Evolutionary conservation across 1,284 basidiomycete species (phyloP), one percentile per base, ranked within the genome.

Genomic region (Kalmanozyma brasiliensis): DNA sequence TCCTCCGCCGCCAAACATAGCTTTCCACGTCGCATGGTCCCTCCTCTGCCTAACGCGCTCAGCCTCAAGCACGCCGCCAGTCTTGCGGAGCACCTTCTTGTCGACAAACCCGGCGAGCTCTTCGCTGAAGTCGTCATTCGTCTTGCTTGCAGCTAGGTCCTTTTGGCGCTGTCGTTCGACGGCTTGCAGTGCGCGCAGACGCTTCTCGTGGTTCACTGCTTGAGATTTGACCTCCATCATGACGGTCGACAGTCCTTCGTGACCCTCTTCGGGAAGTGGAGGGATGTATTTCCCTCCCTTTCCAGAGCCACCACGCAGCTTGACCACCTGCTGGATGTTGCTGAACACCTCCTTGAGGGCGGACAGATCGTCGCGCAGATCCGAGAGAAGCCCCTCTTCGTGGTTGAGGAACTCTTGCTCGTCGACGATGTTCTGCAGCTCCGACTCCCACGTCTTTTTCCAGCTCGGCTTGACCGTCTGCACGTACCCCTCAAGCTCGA

Each of bases 361-460:
- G 6, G 35, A 38, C 30, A 76, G 53, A 46, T 82, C 80, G 40
- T 80, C 79, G 29, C 78, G 56, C 36, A 82, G 52, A 45, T 82
- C 80, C 20, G 62, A 64, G 5, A 82, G 48, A 16, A 82, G 44
- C 3, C 79, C 75, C 34, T 81, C 79, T 57, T 82, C 78, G 62
- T 81, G 77, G 52, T 81, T 89, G 51, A 98, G 85, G 84, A 96
- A 91, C 74, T 94, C 91, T 82, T 98, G 95, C 83, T 98, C 95
- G 82, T 97, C 94, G 41, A 98, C 91, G 61, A 98, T 94, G 73
- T 93, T 92, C 84, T 93, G 91, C 81, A 98, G 83, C 84, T 98
- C 95, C 77, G 91, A 89, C 76, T 92, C 92, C 95, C 95, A 98
- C 22, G 94, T 97, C 86, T 95, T 93, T 85, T 95, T 93, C 95